A percentile compares a stretch with the other conserved stretches of the same genome.
Evolutionary conservation across 495 filamentous ascomycete species (phyloP).

Genomic region (Neurospora sp.): DNA sequence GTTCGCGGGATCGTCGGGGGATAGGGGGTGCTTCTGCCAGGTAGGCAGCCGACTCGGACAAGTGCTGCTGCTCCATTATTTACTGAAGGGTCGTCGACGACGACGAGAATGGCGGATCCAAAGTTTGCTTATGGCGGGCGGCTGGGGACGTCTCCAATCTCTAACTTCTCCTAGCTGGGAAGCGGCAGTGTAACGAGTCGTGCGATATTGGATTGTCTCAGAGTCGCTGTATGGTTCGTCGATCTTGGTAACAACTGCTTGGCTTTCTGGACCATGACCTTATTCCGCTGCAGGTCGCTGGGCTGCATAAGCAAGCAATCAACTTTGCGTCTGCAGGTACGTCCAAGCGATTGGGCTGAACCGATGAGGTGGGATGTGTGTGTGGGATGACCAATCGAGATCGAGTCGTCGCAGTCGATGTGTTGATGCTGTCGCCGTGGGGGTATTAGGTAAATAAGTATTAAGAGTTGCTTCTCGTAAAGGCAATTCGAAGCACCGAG

Average conservation of each 20-base stretch:
- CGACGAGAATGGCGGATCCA: background rate
- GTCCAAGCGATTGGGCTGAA: background rate
- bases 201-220: background rate
- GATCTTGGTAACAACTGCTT: background rate
- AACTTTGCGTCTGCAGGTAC: background rate
- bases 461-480: background rate
- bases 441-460: background rate
- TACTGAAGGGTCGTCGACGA: background rate
- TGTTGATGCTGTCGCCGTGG: background rate
- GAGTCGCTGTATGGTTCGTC: background rate
- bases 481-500: background rate
- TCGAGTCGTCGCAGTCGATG: background rate
- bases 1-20: slow-evolving; percentile 22
- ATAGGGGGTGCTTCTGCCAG: slow-evolving; percentile 17
- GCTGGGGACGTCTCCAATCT: background rate
- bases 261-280: background rate
- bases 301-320: background rate
- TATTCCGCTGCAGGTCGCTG: background rate
- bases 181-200: background rate
- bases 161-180: background rate
- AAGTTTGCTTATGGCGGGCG: background rate
- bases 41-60: slow-evolving; percentile 11
- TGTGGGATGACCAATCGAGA: background rate
- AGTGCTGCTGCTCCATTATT: slow-evolving; percentile 15
- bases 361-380: background rate